Evolutionary conservation across 1,284 basidiomycete genomes (phyloP).

Genomic region (Wallemia hederae): DNA sequence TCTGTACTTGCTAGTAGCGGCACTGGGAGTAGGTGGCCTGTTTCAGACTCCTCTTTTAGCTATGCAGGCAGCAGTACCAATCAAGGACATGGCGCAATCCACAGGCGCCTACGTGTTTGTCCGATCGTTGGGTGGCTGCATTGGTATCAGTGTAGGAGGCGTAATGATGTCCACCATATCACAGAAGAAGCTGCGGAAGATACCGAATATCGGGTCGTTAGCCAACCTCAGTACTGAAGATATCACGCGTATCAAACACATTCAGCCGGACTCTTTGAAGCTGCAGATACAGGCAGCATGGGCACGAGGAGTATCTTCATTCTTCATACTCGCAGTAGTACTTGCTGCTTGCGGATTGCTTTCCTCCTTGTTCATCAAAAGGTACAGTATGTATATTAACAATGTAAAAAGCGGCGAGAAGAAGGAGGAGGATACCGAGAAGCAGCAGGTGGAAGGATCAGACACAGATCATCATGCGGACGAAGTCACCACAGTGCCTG

Average conservation of each 20-base stretch:
- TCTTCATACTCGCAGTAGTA: neutral
- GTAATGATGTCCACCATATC: neutral
- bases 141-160: slow-evolving; percentile 7
- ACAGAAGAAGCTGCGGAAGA: neutral
- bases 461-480: no score
- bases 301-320: neutral
- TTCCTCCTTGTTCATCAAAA: neutral
- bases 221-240: neutral
- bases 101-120: slow-evolving; percentile 13
- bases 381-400: neutral
- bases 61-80: slow-evolving; percentile 15
- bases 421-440: neutral
- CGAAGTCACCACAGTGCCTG: no score
- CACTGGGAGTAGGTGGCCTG: slow-evolving; percentile 10
- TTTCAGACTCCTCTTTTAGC: slow-evolving; percentile 12
- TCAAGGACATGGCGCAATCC: slow-evolving; percentile 16
- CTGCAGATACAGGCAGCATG: neutral
- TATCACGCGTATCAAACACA: neutral
- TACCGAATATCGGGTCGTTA: neutral
- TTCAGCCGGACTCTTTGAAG: neutral
- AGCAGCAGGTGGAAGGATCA: neutral
- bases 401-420: neutral
- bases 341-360: neutral
- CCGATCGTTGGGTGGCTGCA: slow-evolving; percentile 11
- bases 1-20: slow-evolving; percentile 7